Base-by-base conservation (phyloP, 345 rosid genomes). In the Litchi chinensis region DNA sequence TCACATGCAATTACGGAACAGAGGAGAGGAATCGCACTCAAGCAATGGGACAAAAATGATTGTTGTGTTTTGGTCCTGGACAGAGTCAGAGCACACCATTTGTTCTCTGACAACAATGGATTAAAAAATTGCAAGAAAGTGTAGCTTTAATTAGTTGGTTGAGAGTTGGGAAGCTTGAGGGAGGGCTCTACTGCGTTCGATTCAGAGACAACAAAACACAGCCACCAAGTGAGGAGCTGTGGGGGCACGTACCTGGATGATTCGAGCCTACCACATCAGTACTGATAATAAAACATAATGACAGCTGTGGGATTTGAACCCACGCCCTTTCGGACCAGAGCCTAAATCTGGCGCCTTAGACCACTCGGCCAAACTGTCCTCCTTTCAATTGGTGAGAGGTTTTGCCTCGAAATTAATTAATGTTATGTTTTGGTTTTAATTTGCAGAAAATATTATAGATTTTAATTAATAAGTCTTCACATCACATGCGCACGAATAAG, bases 331-430 rank as follows among this genome's bases (percentile, higher is more conserved):
- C 98, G 94, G 97, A 92, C 97, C 95, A 92, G 96, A 95, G 97
- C 96, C 98, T 93, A 93, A 93, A 91, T 93, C 93, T 91, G 95
- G 95, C 97, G 97, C 95, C 97, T 95, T 92, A 93, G 98, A 95
- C 98, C 99, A 93, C 98, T 95, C 97, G 95, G 98, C 98, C 95
- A 93, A 95, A 95, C 95, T 95, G 91, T 93, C 91, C 4, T 19
- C 24, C 37, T 32, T 32, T 32, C 37, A 1, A 32, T 32, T 32
- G 37, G 37, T 32, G 37, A 32, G 37, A 2, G 37, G 3, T 32
- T 32, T 32, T 32, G 37, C 37, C 2, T 32, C 3, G 37, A 32
- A 32, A 32, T 32, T 32, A 32, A 32, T 32, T 32, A 32, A 32
- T 32, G 3, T 32, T 32, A 32, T 32, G 37, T 32, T 32, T 32